A percentile compares a stretch with the other conserved stretches of the same genome.
These are phyloP conservation scores for Nicotiana paniculata DNA, from an alignment of 257 asterid genomes.

Conservation along the genomic window DNA sequence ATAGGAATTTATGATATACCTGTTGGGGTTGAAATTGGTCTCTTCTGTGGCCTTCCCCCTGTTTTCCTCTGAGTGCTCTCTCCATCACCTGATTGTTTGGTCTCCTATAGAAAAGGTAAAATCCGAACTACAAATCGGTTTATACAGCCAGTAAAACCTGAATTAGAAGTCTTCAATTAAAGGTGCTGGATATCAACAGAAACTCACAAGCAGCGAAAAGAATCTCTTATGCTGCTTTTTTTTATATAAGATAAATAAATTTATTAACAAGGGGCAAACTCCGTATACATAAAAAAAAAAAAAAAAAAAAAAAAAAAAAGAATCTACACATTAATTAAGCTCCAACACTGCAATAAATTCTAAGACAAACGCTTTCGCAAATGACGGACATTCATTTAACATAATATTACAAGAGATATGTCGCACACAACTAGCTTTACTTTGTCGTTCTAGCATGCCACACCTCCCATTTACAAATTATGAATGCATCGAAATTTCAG, in stretches of 20 bases:
- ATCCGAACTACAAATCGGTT: neutral
- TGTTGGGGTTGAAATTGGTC: conserved; percentile 10
- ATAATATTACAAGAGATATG: neutral
- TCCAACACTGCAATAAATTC: neutral
- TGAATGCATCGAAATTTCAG: too few species aligned
- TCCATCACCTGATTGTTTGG: conserved; percentile 20
- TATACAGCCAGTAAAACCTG: too few species aligned
- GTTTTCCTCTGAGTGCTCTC: conserved; percentile 22
- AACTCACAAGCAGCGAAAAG: neutral
- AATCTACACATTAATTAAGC: neutral
- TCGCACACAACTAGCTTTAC: neutral
- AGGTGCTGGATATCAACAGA: neutral
- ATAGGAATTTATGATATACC: conserved; percentile 23
- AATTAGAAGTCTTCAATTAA: neutral
- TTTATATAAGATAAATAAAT: too few species aligned
- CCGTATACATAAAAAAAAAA: too few species aligned
- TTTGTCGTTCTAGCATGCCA: neutral
- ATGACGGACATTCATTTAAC: neutral
- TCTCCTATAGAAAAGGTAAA: conserved; percentile 30
- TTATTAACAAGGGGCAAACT: too few species aligned
- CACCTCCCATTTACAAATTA: neutral
- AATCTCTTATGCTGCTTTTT: neutral
- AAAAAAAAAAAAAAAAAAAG: too few species aligned
- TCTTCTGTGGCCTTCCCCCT: conserved; percentile 52
- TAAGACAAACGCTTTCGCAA: neutral